Evolutionary conservation across 2,329 filamentous ascomycete species (phyloP), one percentile per base, ranked within the genome.

Genomic region (Epichloe uncinata): DNA sequence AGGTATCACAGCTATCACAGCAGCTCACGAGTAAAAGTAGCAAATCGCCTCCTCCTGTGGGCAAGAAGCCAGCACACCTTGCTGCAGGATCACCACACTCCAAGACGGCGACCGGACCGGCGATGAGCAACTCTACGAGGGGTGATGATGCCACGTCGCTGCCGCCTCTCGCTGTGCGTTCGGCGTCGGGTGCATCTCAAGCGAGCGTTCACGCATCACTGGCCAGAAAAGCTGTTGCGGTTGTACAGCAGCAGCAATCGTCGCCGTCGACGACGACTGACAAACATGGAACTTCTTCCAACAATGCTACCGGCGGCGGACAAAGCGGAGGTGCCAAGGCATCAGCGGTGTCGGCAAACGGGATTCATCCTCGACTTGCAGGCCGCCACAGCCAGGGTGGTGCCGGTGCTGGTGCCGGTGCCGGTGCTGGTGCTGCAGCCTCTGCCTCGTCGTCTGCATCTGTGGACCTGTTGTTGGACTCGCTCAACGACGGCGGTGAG

Each of bases 11-110:
- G 38, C 48, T 57, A 6, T 65, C 65, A 8, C 55, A 62, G 47
- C 57, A 60, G 41, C 54, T 58, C 41, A 63, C 64, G 34, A 56
- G 60, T 41, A 63, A 65, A 33, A 57, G 61, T 26, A 56, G 61
- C 13, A 75, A 73, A 54, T 60, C 65, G 9, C 65, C 74, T n/a
- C 79, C 77, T 5, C 75, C 75, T 1, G 70, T 85, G 46, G 82
- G 81, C 20, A 77, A 72, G 61, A 85, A 85, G 57, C 82, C 82
- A 1, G 70, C 75, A 2, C 76, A 80, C 54, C 69, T 81, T 4
- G 57, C 66, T 15, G 59, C 61, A 6, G 56, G 57, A 40, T 61
- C 63, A 3, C 62, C 60, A 1, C 50, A 48, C 16, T 52, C 57
- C 26, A 61, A 58, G 45, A 56, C 60, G n/a, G 51, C 45, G 8